phyloP scores from a whole-genome alignment of 116 monocot genomes.

The Trichopus zeylanicus region DNA sequence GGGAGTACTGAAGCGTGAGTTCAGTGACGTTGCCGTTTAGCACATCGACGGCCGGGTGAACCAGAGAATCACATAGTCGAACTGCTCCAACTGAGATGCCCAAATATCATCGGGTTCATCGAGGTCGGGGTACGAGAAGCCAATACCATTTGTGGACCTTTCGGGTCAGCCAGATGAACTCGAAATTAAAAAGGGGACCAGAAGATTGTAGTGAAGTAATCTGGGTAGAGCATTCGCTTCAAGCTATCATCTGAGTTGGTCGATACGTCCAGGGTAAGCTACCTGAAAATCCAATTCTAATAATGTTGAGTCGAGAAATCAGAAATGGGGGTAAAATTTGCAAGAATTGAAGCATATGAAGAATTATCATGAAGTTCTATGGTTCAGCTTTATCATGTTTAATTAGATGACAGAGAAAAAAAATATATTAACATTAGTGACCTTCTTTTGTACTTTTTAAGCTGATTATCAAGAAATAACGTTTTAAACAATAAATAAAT shows the following conservation, averaged over 20 bases:
- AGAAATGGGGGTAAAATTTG: background rate
- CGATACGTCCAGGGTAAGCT: slow-evolving; percentile 14
- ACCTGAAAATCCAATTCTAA: slow-evolving; percentile 5
- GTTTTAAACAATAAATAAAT: too few relatives aligned
- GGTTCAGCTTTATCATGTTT: too few relatives aligned
- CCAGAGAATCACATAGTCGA: slow-evolving; percentile 42
- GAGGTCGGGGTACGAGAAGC: slow-evolving; percentile 33
- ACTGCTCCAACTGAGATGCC: slow-evolving; percentile 8
- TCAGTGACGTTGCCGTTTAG: slow-evolving; percentile 11
- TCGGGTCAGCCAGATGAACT: slow-evolving; percentile 1
- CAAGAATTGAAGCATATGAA: background rate
- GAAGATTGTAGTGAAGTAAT: slow-evolving; percentile 26
- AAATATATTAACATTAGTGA: too few relatives aligned
- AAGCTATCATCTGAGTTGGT: background rate
- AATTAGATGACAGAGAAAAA: too few relatives aligned
- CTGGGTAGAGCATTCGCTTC: slow-evolving; percentile 18
- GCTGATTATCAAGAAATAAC: too few relatives aligned
- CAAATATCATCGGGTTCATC: slow-evolving; percentile 39
- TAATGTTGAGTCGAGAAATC: background rate
- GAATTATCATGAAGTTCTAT: too few relatives aligned
- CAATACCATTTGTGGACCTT: background rate
- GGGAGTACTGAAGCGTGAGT: slow-evolving; percentile 18
- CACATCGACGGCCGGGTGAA: slow-evolving; percentile 46
- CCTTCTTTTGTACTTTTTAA: too few relatives aligned
- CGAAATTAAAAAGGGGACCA: slow-evolving; percentile 40